Conservation (phyloP, 2,329 filamentous ascomycete species). For the Colletotrichum melonis region DNA sequence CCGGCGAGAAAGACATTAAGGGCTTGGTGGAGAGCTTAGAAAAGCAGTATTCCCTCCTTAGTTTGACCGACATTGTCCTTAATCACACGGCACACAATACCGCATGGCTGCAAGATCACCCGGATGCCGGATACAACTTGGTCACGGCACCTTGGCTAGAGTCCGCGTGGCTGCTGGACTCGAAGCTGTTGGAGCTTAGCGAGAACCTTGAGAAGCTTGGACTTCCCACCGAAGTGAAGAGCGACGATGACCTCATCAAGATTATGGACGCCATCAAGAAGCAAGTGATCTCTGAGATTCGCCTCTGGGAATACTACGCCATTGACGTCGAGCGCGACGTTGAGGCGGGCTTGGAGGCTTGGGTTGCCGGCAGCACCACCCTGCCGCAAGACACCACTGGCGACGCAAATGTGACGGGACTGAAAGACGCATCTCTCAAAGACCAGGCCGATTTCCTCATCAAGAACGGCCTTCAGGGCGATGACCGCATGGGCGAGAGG, state of each 20-base stretch:
- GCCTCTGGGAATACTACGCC: constrained; percentile 94
- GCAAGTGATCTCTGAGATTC: constrained; percentile 80
- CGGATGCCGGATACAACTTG: constrained; percentile 95
- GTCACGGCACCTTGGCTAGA: constrained; percentile 85
- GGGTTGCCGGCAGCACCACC: constrained; percentile 71
- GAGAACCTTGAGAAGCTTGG: constrained; percentile 76
- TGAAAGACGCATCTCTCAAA: constrained; percentile 57
- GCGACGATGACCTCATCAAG: constrained; percentile 76
- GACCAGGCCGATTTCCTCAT: constrained; percentile 72
- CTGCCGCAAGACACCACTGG: constrained; percentile 59
- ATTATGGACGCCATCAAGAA: constrained; percentile 89
- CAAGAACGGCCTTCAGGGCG: constrained; percentile 76
- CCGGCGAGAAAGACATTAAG: constrained; percentile 84
- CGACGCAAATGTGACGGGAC: constrained; percentile 56
- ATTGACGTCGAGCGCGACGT: constrained; percentile 81
- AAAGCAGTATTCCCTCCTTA: constrained; percentile 83
- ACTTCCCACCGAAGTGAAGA: constrained; percentile 79
- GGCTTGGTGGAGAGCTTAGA: constrained; percentile 85
- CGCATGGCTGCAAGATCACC: constrained; percentile 92
- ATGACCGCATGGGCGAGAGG: constrained; percentile 81
- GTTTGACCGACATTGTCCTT: constrained; percentile 95
- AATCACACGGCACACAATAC: constrained; percentile 98
- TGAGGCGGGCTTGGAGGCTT: constrained; percentile 76
- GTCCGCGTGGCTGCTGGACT: constrained; percentile 71
- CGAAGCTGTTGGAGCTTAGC: constrained; percentile 79